Evolutionary conservation across 192 early-diverging fungal species (phyloP).

Genomic region (Thoreauomyces humboldtii): DNA sequence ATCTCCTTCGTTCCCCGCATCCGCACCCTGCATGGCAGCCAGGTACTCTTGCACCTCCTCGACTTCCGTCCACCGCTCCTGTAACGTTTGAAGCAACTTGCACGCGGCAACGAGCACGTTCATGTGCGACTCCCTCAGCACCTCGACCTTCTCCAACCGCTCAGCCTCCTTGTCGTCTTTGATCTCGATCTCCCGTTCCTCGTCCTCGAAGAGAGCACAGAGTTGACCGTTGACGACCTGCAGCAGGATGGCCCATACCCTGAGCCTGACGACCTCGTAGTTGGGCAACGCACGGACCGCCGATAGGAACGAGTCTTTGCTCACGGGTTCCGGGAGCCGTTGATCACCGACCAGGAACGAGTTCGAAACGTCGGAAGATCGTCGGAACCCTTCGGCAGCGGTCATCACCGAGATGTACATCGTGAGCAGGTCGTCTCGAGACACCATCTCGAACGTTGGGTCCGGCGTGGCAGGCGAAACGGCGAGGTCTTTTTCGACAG

Average conservation of each 20-base stretch:
- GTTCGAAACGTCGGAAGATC: neutral
- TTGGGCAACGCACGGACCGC: constrained; percentile 13
- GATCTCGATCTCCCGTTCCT: neutral
- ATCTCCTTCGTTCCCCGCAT: neutral
- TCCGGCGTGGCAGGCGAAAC: neutral
- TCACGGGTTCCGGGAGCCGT: neutral
- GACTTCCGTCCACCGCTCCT: constrained; percentile 27
- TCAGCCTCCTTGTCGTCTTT: neutral
- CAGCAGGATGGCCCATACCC: constrained; percentile 24
- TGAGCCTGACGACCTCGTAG: constrained; percentile 18
- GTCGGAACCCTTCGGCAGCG: constrained; percentile 21
- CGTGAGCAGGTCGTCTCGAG: neutral
- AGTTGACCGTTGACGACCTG: constrained; percentile 15
- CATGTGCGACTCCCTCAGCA: constrained; percentile 22
- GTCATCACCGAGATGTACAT: constrained; percentile 25
- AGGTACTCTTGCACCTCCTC: constrained; percentile 31
- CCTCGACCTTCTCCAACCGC: constrained; percentile 7
- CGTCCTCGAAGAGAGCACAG: neutral
- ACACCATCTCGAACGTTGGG: constrained; percentile 13
- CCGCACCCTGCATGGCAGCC: constrained; percentile 21
- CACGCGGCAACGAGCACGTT: constrained; percentile 22
- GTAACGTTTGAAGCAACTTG: constrained; percentile 19
- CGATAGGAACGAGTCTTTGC: neutral
- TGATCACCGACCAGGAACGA: constrained; percentile 1
- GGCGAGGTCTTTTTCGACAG: neutral